These are phyloP conservation scores for Exsudoporus frostii DNA, from an alignment of 768 basidiomycete genomes.

Conservation along the genomic window DNA sequence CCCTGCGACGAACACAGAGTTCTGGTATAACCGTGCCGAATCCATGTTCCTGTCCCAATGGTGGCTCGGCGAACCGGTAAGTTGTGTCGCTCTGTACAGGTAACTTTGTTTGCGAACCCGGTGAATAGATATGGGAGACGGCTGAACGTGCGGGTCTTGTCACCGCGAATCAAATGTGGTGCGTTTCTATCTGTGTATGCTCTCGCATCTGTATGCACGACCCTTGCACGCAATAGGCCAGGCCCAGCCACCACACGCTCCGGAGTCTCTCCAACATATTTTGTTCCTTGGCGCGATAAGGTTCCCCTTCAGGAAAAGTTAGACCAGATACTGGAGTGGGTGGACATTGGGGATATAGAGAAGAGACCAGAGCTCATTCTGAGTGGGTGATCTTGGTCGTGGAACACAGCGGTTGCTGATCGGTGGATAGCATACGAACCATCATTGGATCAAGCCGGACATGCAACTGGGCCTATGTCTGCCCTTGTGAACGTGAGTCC, in stretches of 20 bases:
- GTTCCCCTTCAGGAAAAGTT: conserved; percentile 62
- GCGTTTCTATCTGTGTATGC: conserved; percentile 22
- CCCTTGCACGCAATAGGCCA: conserved; percentile 48
- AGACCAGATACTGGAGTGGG: conserved; percentile 75
- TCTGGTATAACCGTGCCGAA: conserved; percentile 65
- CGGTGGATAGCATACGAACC: conserved; percentile 67
- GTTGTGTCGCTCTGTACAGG: conserved; percentile 19
- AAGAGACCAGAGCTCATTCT: conserved; percentile 74
- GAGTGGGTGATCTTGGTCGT: conserved; percentile 40
- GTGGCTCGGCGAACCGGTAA: conserved; percentile 90
- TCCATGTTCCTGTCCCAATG: conserved; percentile 67
- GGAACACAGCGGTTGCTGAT: not conserved
- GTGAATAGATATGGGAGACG: conserved; percentile 83
- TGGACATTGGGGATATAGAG: conserved; percentile 65
- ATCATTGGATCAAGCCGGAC: conserved; percentile 83
- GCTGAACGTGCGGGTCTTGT: conserved; percentile 66
- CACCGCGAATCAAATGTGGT: conserved; percentile 94
- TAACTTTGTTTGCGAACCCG: not conserved
- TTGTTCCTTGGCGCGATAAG: conserved; percentile 71
- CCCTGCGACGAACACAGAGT: conserved; percentile 56
- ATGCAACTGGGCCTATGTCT: conserved; percentile 66
- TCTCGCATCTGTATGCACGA: not conserved
- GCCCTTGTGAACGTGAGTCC: conserved; percentile 62
- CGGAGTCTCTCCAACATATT: conserved; percentile 69
- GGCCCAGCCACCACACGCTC: conserved; percentile 71